Base-by-base conservation (phyloP, 176 grass and related monocot genomes). In the Poa annua region DNA sequence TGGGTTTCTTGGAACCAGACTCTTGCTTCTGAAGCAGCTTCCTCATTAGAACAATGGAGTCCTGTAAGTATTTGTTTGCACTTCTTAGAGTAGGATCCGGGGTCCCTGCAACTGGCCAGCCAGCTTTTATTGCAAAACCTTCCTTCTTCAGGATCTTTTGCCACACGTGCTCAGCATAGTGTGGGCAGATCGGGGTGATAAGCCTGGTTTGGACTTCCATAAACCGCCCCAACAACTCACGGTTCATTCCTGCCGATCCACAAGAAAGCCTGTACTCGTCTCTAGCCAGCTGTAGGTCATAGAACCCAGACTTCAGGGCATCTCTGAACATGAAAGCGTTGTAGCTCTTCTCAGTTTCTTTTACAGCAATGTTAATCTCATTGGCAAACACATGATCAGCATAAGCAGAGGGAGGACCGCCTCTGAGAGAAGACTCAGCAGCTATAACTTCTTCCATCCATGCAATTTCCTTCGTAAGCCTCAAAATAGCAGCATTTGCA, bases 381-480 rank as follows among this genome's bases (percentile, higher is more conserved):
- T 97, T 97, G 4, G 88, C 88, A 88, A 97, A 97, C 4, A 89
- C 92, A 60, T 54, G 55, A 36, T 97, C 94, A 47, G 86, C 92
- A 66, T 92, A 94, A 49, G 88, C 87, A 81, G 68, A 83, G 33
- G 80, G 78, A 51, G 81, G 74, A 32, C 88, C 88, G 51, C 35
- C 36, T 87, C 92, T 71, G 20, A 97, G 80, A 79, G 83, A 26
- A 17, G 91, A 90, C 54, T 94, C 91, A 76, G 83, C 85, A 72
- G 72, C 84, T 34, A 87, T 63, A 42, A 94, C 77, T 49, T 97
- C 90, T 84, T 97, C 88, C 94, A 97, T 97, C 94, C 92, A 97
- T 66, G 85, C 49, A 75, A 94, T 77, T 88, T 94, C 92, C 70
- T 97, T 94, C 42, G 90, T 94, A 53, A 94, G 85, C 84, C 90